A percentile compares a stretch with the other conserved stretches of the same genome.
Evolutionary conservation across 148 eudicot genomes (phyloP).

Genomic region (Suaeda aralocaspica): DNA sequence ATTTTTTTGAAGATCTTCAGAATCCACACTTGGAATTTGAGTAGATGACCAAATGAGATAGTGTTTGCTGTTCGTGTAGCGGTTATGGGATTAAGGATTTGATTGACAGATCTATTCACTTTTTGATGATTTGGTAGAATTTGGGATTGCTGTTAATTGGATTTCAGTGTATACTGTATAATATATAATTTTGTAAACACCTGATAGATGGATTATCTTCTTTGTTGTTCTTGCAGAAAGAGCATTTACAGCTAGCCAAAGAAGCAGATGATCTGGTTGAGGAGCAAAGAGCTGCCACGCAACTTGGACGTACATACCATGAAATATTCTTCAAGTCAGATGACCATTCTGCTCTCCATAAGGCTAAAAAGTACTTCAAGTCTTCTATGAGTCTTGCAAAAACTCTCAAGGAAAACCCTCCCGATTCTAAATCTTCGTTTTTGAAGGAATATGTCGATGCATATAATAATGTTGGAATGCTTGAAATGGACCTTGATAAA

Average conservation of each 20-base stretch:
- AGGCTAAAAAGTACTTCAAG: constrained; percentile 77
- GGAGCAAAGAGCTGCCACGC: constrained; percentile 97
- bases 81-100: no score
- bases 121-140: background rate
- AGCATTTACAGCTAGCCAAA: constrained; percentile 80
- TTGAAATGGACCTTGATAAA: constrained; percentile 86
- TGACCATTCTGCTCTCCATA: constrained; percentile 54
- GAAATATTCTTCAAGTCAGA: constrained; percentile 66
- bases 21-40: no score
- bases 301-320: constrained; percentile 94
- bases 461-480: constrained; percentile 89
- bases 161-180: background rate
- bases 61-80: no score
- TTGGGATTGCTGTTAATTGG: background rate
- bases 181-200: no score
- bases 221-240: constrained; percentile 45
- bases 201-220: background rate
- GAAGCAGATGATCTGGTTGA: constrained; percentile 64
- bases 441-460: constrained; percentile 91
- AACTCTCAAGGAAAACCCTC: constrained; percentile 58
- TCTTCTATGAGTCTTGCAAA: constrained; percentile 69
- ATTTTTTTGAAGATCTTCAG: background rate
- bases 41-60: no score
- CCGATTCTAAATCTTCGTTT: constrained; percentile 43
- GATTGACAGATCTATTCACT: no score